Evolutionary conservation across 2,329 filamentous ascomycete genomes (phyloP), one percentile per base, ranked within the genome.

Genomic region (Microsporum ferrugineum): DNA sequence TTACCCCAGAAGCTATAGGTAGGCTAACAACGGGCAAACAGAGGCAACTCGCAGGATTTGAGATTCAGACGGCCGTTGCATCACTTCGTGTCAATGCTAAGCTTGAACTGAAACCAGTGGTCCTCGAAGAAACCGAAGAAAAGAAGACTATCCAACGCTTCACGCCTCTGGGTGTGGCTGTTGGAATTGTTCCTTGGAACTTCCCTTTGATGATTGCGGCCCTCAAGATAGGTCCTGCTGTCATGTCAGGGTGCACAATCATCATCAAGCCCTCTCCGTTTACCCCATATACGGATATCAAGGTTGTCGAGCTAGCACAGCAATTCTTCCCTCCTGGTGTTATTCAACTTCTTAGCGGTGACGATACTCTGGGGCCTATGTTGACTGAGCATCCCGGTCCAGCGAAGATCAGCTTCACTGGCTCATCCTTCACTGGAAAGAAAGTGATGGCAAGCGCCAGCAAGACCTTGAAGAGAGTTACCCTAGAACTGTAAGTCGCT

Each of bases 171-270:
- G 75, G 75, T 3, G 72, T 77, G 12, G 66, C 77, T 1, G 80
- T 75, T 10, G 83, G 78, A 62, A 84, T 85, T 65, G 79, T 80
- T 29, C 82, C 82, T 0, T 85, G 83, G 83, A 85, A 85, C 68
- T 85, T 71, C 64, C 74, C 76, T 2, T 62, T 75, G 8, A 58
- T 72, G 23, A 63, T 77, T 27, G 75, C 76, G 10, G 75, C 77
- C 58, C 73, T 80, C 55, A 85, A 85, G 69, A 75, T 82, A 39
- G 73, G 71, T 3, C 73, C 78, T 0, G 75, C 79, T 0, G 69
- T 83, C 2, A 69, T 82, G 29, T 80, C 80, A 0, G 80, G 79
- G 31, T 81, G 82, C 67, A 72, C 75, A n/a, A 72, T 83, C 23
- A 82, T 84, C 65, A 76, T 84, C 63, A 82, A 82, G 67, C 64